phyloP scores from a whole-genome alignment of 345 rosid genomes.

The Eucalyptus paniculata region DNA sequence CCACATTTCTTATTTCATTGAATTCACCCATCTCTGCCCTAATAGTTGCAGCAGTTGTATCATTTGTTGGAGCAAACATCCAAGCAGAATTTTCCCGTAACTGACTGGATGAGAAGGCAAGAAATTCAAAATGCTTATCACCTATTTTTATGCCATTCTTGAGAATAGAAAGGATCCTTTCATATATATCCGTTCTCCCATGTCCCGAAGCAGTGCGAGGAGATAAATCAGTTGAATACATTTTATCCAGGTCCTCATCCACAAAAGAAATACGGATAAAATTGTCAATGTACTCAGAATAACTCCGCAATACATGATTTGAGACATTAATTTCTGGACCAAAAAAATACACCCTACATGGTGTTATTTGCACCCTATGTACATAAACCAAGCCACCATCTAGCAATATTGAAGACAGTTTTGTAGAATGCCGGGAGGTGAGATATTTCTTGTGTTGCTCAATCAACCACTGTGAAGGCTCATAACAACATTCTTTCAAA shows the following conservation, averaged over 20 bases:
- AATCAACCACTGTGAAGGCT: slow-evolving; percentile 37
- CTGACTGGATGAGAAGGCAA: slow-evolving; percentile 68
- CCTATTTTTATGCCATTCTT: slow-evolving; percentile 37
- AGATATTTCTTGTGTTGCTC: slow-evolving; percentile 20
- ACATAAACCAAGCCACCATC: slow-evolving; percentile 41
- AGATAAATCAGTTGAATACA: slow-evolving; percentile 52
- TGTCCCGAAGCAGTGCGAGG: slow-evolving; percentile 28
- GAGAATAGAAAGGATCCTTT: slow-evolving; percentile 35
- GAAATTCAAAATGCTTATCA: slow-evolving; percentile 49
- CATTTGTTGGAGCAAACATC: slow-evolving; percentile 50
- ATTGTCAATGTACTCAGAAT: slow-evolving; percentile 13
- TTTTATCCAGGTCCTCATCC: slow-evolving; percentile 45
- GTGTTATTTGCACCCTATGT: slow-evolving; percentile 49
- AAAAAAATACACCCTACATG: slow-evolving; percentile 41
- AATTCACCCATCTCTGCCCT: slow-evolving; percentile 47
- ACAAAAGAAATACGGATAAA: slow-evolving; percentile 56
- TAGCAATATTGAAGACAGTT: slow-evolving; percentile 12
- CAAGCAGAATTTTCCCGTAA: slow-evolving; percentile 59
- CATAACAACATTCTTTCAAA: slow-evolving; percentile 46
- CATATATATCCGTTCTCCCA: slow-evolving; percentile 26
- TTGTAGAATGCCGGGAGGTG: background rate
- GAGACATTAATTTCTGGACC: slow-evolving; percentile 62
- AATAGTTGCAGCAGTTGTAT: slow-evolving; percentile 31
- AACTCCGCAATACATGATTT: slow-evolving; percentile 41
- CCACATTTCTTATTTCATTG: slow-evolving; percentile 42